Evolutionary conservation across 1,284 basidiomycete species (phyloP).

Genomic region (Peniophora sp.): DNA sequence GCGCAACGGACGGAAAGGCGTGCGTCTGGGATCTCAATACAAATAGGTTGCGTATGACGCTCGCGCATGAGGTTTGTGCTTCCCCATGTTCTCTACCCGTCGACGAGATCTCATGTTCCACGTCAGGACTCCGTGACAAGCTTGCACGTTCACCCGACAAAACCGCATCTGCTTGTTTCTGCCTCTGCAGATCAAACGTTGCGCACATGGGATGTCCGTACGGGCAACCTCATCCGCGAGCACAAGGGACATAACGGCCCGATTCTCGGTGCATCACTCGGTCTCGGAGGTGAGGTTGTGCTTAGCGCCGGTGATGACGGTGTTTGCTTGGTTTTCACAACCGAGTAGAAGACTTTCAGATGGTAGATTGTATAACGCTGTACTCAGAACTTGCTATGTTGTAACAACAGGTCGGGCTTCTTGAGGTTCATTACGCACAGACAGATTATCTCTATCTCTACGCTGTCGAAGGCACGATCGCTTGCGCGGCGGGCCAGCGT

Average conservation of each 20-base stretch:
- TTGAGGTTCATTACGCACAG: too few species aligned
- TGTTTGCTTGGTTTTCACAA: constrained; percentile 71
- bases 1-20: constrained; percentile 89
- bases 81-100: constrained; percentile 5
- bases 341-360: constrained; percentile 29
- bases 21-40: constrained; percentile 92
- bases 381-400: background rate
- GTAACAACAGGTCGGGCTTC: background rate
- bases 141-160: constrained; percentile 64
- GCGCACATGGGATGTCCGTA: constrained; percentile 90
- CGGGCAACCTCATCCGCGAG: constrained; percentile 69
- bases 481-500: too few species aligned
- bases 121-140: constrained; percentile 80
- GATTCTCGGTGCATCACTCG: constrained; percentile 74
- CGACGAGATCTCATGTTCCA: constrained; percentile 10
- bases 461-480: too few species aligned
- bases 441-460: too few species aligned
- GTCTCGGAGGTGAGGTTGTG: constrained; percentile 55
- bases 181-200: constrained; percentile 82
- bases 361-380: background rate
- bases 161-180: constrained; percentile 71
- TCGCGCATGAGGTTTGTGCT: constrained; percentile 67
- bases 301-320: constrained; percentile 86
- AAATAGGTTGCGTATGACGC: constrained; percentile 71
- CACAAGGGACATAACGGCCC: constrained; percentile 84